These are phyloP conservation scores for Cerioporus squamosus DNA, from an alignment of 1,284 basidiomycete species.

Conservation along the genomic window DNA sequence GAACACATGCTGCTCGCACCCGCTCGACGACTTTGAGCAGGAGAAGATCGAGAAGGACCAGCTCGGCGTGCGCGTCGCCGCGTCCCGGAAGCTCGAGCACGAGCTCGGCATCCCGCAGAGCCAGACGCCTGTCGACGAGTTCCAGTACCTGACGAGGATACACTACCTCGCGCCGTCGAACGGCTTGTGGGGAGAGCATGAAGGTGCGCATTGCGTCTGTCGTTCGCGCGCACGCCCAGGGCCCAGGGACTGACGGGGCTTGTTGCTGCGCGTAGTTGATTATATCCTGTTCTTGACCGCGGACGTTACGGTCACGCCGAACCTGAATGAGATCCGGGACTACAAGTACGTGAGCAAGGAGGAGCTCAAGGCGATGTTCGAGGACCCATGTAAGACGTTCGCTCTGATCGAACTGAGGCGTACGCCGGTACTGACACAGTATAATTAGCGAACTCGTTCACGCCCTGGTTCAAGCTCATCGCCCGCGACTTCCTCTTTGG, in stretches of 20 bases:
- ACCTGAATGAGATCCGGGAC: slow-evolving; percentile 92
- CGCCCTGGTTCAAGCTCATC: slow-evolving; percentile 99
- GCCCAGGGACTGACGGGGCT: background rate
- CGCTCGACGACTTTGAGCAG: slow-evolving; percentile 87
- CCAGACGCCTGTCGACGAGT: slow-evolving; percentile 83
- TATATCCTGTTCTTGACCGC: slow-evolving; percentile 97
- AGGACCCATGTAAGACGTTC: slow-evolving; percentile 62
- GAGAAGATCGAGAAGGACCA: slow-evolving; percentile 83
- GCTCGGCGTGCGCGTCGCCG: slow-evolving; percentile 87
- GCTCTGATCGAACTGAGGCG: slow-evolving; percentile 5
- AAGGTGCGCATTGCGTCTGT: slow-evolving; percentile 65
- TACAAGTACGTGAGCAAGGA: slow-evolving; percentile 90
- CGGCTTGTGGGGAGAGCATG: slow-evolving; percentile 98
- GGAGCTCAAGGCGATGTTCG: slow-evolving; percentile 92
- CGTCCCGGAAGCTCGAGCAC: slow-evolving; percentile 94
- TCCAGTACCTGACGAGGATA: slow-evolving; percentile 95
- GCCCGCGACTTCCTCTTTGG: slow-evolving; percentile 96
- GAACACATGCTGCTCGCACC: slow-evolving; percentile 99
- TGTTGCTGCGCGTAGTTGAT: slow-evolving; percentile 71
- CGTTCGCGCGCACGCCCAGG: too few relatives aligned
- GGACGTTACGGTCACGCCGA: slow-evolving; percentile 85
- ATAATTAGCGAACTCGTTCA: slow-evolving; percentile 81
- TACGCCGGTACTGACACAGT: slow-evolving; percentile 1
- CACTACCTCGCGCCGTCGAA: slow-evolving; percentile 96
- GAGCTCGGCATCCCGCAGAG: slow-evolving; percentile 90